A percentile compares a stretch with the other conserved stretches of the same genome.
Conservation (phyloP, 768 basidiomycete genomes). For the Panaeolus cyanescens region DNA sequence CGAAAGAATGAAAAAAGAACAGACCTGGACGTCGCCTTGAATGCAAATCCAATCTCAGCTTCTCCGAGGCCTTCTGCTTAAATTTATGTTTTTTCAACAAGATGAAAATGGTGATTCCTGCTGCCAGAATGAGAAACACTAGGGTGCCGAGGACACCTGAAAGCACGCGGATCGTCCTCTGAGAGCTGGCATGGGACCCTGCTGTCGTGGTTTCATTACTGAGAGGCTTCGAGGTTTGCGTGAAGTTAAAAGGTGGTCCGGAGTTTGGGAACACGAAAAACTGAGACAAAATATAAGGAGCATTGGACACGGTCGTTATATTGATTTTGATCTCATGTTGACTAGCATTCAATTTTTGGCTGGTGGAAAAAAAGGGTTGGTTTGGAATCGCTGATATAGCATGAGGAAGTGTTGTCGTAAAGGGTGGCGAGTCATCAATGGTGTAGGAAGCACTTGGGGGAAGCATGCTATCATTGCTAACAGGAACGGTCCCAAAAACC, state of each 20-base stretch:
- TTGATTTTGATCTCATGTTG: slow-evolving; percentile 42
- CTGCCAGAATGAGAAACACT: slow-evolving; percentile 8
- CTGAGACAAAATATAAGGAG: slow-evolving; percentile 42
- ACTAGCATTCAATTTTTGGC: slow-evolving; percentile 18
- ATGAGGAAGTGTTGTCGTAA: slow-evolving; percentile 36
- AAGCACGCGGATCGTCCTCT: slow-evolving; percentile 8
- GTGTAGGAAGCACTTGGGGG: slow-evolving; percentile 44
- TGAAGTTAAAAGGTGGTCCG: slow-evolving; percentile 9
- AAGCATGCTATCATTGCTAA: slow-evolving; percentile 31
- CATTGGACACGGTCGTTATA: slow-evolving; percentile 27
- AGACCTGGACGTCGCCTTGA: slow-evolving; percentile 22
- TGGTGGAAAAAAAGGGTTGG: slow-evolving; percentile 44
- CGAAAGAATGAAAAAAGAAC: not conserved
- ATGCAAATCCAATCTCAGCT: not conserved
- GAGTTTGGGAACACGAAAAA: slow-evolving; percentile 37
- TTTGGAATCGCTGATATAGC: slow-evolving; percentile 31
- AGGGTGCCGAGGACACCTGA: slow-evolving; percentile 9
- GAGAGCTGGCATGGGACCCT: not conserved
- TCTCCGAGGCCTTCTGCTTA: not conserved
- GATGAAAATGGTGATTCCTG: not conserved
- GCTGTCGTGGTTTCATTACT: not conserved
- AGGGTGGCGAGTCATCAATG: slow-evolving; percentile 34
- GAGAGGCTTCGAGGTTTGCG: slow-evolving; percentile 11
- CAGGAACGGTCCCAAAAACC: slow-evolving; percentile 46
- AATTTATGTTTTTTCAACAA: not conserved